These are phyloP conservation scores for Citrus maxima DNA, from an alignment of 345 rosid species.

Conservation along the genomic window DNA sequence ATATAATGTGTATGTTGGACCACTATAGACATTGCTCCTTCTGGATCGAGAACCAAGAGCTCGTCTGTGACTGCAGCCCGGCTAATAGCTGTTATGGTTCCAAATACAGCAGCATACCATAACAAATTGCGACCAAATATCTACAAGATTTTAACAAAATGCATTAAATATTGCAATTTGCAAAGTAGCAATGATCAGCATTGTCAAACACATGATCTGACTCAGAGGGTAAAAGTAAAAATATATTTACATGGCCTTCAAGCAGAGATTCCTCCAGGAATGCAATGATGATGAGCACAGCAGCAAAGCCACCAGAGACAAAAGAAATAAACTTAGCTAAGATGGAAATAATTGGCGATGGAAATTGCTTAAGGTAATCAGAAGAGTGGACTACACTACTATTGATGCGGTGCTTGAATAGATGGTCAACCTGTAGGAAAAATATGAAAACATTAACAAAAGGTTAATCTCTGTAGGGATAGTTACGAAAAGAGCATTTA, in stretches of 20 bases:
- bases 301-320: constrained; percentile 98
- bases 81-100: constrained; percentile 94
- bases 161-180: background rate
- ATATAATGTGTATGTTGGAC: constrained; percentile 92
- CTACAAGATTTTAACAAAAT: constrained; percentile 43
- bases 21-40: constrained; percentile 82
- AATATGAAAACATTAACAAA: constrained; percentile 14
- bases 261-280: constrained; percentile 96
- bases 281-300: constrained; percentile 90
- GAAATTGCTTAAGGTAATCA: constrained; percentile 86
- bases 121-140: constrained; percentile 94
- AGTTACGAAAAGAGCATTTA: background rate
- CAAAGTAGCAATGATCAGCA: background rate
- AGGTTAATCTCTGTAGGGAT: background rate
- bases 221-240: constrained; percentile 13
- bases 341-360: constrained; percentile 84
- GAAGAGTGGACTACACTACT: constrained; percentile 85
- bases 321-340: constrained; percentile 92
- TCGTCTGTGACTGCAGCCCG: constrained; percentile 92
- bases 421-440: constrained; percentile 81
- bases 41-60: constrained; percentile 84
- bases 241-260: constrained; percentile 83
- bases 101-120: constrained; percentile 99
- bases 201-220: background rate
- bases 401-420: constrained; percentile 94